These are phyloP conservation scores for Pterocarpus santalinus DNA, from an alignment of 306 rosid species.

Conservation along the genomic window DNA sequence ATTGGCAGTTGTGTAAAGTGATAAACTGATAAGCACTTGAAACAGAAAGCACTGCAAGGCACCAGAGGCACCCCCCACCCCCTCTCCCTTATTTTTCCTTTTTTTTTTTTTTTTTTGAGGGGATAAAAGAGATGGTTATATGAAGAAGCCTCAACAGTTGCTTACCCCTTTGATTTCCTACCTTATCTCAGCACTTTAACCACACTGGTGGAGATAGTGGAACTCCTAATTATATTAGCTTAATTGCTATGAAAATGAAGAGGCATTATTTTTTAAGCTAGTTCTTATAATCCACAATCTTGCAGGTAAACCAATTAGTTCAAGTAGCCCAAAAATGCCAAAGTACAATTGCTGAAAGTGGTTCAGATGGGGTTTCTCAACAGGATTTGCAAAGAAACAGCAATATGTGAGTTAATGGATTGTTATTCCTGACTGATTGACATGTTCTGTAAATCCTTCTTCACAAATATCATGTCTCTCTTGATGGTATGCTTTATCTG, in stretches of 20 bases:
- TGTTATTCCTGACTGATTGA: conserved; percentile 7
- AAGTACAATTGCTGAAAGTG: conserved; percentile 85
- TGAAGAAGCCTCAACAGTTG: neutral
- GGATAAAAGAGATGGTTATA: too few relatives aligned
- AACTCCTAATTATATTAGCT: neutral
- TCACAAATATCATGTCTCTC: neutral
- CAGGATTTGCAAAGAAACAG: conserved; percentile 90
- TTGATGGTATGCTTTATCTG: conserved; percentile 23
- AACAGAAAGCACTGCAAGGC: too few relatives aligned
- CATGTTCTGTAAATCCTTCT: conserved; percentile 9
- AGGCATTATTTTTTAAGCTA: conserved; percentile 11
- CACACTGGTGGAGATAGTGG: neutral
- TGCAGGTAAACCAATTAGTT: conserved; percentile 90
- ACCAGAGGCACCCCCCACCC: too few relatives aligned
- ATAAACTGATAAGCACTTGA: too few relatives aligned
- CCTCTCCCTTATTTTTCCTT: too few relatives aligned
- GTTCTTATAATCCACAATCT: conserved; percentile 35
- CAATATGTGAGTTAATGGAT: conserved; percentile 75
- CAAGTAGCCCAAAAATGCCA: conserved; percentile 96
- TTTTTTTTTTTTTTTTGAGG: too few relatives aligned
- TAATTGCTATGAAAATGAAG: neutral
- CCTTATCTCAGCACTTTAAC: neutral
- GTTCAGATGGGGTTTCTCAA: conserved; percentile 90
- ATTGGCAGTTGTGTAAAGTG: too few relatives aligned
- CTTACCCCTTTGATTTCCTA: neutral